Conservation (phyloP, 106 monocot species). For the Platanthera guangdongensis region DNA sequence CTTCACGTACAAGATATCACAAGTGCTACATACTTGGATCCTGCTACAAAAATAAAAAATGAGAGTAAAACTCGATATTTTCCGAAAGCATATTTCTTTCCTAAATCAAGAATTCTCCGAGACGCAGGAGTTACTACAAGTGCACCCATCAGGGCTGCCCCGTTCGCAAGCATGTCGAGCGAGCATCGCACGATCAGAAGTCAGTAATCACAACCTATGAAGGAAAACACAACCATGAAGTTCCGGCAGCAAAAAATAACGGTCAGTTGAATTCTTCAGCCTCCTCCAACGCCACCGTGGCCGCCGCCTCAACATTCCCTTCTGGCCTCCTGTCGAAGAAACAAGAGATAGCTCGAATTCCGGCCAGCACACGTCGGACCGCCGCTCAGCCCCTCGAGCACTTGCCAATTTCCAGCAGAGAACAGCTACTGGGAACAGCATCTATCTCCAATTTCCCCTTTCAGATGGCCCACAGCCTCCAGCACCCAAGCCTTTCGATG, state of each 20-base stretch:
- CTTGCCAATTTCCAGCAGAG: background rate
- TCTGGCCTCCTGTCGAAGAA: background rate
- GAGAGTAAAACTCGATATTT: too few relatives aligned
- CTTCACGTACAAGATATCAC: too few relatives aligned
- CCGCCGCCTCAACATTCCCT: background rate
- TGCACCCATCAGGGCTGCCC: slow-evolving; percentile 19
- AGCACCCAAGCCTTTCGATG: background rate
- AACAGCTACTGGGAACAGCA: background rate
- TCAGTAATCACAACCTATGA: slow-evolving; percentile 25
- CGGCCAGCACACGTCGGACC: background rate
- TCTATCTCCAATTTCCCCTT: background rate
- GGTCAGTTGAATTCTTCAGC: background rate
- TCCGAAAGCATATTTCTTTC: too few relatives aligned
- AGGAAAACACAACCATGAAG: slow-evolving; percentile 20
- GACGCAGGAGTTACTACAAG: slow-evolving; percentile 22
- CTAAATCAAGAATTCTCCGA: background rate
- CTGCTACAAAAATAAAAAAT: too few relatives aligned
- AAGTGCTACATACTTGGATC: too few relatives aligned
- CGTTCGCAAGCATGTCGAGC: slow-evolving; percentile 19
- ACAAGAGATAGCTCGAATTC: background rate
- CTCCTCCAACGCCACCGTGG: background rate
- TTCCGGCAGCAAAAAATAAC: slow-evolving; percentile 12
- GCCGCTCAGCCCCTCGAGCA: background rate
- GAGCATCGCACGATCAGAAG: slow-evolving; percentile 15
- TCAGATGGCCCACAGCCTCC: background rate